Base-by-base conservation (phyloP, 192 early-diverging fungal genomes). In the Podila epicladia region DNA sequence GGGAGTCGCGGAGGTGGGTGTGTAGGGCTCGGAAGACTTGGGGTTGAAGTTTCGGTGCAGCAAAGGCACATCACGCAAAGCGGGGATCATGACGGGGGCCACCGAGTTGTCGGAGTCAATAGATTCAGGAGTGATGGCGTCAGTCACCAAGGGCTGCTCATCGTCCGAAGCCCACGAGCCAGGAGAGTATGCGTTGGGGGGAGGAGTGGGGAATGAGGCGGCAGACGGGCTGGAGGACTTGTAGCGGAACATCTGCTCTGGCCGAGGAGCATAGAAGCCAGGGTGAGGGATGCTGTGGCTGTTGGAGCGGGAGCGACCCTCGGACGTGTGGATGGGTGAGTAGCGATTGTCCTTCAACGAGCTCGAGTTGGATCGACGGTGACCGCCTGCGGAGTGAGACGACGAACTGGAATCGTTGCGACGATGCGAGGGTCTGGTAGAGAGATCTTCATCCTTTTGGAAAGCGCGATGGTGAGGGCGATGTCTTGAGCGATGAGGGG, bases 381-480 rank as follows among this genome's bases (percentile, higher is more conserved):
- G 75, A n/a, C 69, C 68, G 26, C n/a, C 37, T 35, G 38, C 51
- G 12, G 49, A 17, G 20, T 20, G 48, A 29, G 28, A 66, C 4
- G 61, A 5, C 9, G 63, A 45, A n/a, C 50, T 20, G 2, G 74
- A 41, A n/a, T 70, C 74, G 22, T 53, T 58, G 33, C 65, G 62
- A 19, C 58, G 68, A 28, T 53, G 50, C 5, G 50, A 53, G n/a
- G 58, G 57, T 6, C 60, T 53, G 20, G 65, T 63, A 12, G 55
- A 24, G 20, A 57, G 33, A 9, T 62, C 59, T 1, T 67, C 45
- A 6, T 58, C 63, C 20, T 73, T 80, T 22, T 58, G 64, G 62
- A 80, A 80, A 11, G 77, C 45, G n/a, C 77, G 77, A 24, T 80
- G 77, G 29, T 80, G 77, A 26, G 71, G 77, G 53, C 77, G 77